phyloP scores from a whole-genome alignment of 2,329 filamentous ascomycete genomes.

The Coniella vitis region DNA sequence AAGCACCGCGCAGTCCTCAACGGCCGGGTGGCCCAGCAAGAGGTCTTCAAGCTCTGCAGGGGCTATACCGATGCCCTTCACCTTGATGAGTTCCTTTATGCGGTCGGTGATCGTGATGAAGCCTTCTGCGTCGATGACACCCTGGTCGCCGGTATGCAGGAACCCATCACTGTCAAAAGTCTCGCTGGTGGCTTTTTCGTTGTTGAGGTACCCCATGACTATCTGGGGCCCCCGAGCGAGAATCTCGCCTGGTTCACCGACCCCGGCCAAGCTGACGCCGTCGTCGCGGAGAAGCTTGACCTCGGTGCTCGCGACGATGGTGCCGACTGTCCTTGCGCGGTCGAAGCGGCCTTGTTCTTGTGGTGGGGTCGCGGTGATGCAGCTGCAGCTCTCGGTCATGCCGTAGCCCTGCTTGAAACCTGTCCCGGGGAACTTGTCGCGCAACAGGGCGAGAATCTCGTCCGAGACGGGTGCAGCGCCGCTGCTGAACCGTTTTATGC shows the following conservation, averaged over 20 bases:
- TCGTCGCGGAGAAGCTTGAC: conserved; percentile 47
- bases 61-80: conserved; percentile 26
- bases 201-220: conserved; percentile 43
- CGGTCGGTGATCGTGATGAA: conserved; percentile 53
- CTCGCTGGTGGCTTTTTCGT: conserved; percentile 34
- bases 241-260: conserved; percentile 45
- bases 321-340: conserved; percentile 50
- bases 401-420: conserved; percentile 62
- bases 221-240: conserved; percentile 35
- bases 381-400: conserved; percentile 60
- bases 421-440: conserved; percentile 49
- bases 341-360: conserved; percentile 45
- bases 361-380: conserved; percentile 55
- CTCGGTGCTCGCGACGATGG: conserved; percentile 50
- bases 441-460: conserved; percentile 50
- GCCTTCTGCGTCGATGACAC: conserved; percentile 46
- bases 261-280: conserved; percentile 20
- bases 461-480: conserved; percentile 52
- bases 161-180: conserved; percentile 49
- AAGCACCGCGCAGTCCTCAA: conserved; percentile 56
- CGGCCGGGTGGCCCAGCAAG: conserved; percentile 25
- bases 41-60: conserved; percentile 27
- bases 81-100: conserved; percentile 51
- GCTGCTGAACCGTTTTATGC: conserved; percentile 7
- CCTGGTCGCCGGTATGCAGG: conserved; percentile 54